Percentiles rank a stretch among this genome's conserved stretches.
These are phyloP conservation scores for Globisporangium paddicum DNA, from an alignment of 352 stramenopile genomes.

Conservation along the genomic window DNA sequence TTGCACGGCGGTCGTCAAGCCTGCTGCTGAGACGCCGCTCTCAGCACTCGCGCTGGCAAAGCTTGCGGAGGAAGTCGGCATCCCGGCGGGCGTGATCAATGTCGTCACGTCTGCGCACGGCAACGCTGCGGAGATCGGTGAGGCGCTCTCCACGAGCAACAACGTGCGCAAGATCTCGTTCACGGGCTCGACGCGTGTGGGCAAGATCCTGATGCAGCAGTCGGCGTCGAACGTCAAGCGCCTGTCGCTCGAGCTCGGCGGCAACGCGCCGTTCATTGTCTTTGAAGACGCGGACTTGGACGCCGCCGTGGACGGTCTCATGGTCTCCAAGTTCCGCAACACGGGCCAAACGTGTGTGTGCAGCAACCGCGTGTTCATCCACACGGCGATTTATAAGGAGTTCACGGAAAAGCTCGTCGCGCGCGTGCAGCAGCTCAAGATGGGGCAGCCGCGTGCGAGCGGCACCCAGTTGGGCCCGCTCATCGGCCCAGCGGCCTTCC, in stretches of 20 bases:
- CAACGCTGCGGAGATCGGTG: constrained; percentile 70
- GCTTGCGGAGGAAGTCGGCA: constrained; percentile 83
- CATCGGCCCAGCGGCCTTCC: constrained; percentile 88
- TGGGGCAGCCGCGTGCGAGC: constrained; percentile 82
- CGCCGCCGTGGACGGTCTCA: constrained; percentile 79
- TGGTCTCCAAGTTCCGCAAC: constrained; percentile 88
- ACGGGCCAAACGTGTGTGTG: constrained; percentile 88
- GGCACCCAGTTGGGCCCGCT: constrained; percentile 91
- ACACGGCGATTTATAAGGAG: constrained; percentile 90
- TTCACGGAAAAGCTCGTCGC: constrained; percentile 86
- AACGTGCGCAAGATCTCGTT: constrained; percentile 90
- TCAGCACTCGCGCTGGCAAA: constrained; percentile 91
- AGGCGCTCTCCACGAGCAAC: constrained; percentile 54
- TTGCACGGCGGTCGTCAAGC: constrained; percentile 96
- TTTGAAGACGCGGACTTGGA: constrained; percentile 88
- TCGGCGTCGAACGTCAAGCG: constrained; percentile 77
- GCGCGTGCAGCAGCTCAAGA: constrained; percentile 75
- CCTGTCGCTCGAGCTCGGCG: constrained; percentile 89
- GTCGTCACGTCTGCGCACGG: constrained; percentile 68
- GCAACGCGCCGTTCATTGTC: constrained; percentile 92
- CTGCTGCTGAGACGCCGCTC: constrained; percentile 94
- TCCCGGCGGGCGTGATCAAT: constrained; percentile 89
- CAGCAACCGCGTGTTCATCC: constrained; percentile 93
- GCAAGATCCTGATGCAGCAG: constrained; percentile 77
- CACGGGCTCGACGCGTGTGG: constrained; percentile 81